Base-by-base conservation (phyloP, 208 protist species). In the Trypanosoma mega region DNA sequence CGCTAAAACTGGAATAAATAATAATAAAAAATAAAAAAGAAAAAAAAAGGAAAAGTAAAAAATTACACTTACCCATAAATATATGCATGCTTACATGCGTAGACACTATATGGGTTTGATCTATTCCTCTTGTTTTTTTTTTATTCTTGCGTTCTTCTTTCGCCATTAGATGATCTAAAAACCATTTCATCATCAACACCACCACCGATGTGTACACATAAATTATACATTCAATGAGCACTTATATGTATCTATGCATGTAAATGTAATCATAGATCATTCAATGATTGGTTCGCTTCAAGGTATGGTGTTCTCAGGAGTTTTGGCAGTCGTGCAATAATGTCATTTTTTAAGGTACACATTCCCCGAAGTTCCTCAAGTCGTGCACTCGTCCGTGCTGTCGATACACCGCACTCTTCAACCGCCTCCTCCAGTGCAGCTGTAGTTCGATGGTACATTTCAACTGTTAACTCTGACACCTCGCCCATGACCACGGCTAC, bases 401-500 rank as follows among this genome's bases (percentile, higher is more conserved):
- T 3, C 20, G 57, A 31, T n/a, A 20, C 5, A 60, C 31, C 39
- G 44, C 37, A 41, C 16, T 21, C 9, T 31, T 14, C 26, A 46
- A 16, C 29, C 31, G 51, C 68, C 14, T 67, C 68, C 24, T 54
- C 51, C 37, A 70, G 24, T 51, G 54, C 44, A 36, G 36, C 9
- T 57, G 65, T 11, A 65, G 63, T 74, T 4, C 64, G 62, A 18
- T 56, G 48, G 59, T 84, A 80, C 24, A 91, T 31, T 44, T 71
- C 61, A 48, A 82, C 37, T 16, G 76, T 82, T 36, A 81, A 68
- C 49, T 84, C 75, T 2, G 79, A 72, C 5, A 87, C 64, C 48
- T 75, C 65, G 20, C 74, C 80, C 44, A 85, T 77, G 20, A 56
- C 67, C 26, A 47, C 63, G 9, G 78, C 56, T 56, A 87, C 61